Evolutionary conservation across 176 grass and related monocot genomes (phyloP), one percentile per base, ranked within the genome.

Genomic region (Aegilops tauschii): DNA sequence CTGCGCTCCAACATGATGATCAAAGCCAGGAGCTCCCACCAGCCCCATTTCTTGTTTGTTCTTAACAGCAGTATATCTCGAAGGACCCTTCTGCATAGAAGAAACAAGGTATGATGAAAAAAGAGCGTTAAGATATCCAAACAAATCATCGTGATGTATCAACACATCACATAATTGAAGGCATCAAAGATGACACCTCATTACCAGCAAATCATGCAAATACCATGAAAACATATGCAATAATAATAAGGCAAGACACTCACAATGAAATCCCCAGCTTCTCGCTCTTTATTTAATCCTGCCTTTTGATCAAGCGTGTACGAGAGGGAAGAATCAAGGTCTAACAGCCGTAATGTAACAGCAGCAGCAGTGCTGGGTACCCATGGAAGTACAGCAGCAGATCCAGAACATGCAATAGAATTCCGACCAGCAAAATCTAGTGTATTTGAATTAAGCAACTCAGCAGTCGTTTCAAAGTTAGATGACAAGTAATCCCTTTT

Each of bases 311-410:
- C 71, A 27, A 79, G n/a, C 29, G 76, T 89, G 80, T 96, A 99
- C 65, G 86, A 96, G 32, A 99, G 77, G 39, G 93, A 87, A 65
- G 85, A 86, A 90, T 96, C 92, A 79, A 99, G 80, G 44, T 96
- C 90, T 50, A 96, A 88, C 44, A 96, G 77, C 86, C 97, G 92
- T 79, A 99, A 85, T 0, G 90, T 83, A 68, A 99, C 90, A 88
- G 97, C 97, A 81, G 94, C 88, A 29, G 77, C 58, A 37, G 92
- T 96, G 37, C 78, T 82, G 69, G 97, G 94, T 76, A 99, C 82
- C 90, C 93, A 99, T 82, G 97, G 97, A 88, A 99, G 86, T 81
- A 92, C 89, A 82, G 70, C 35, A 86, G 79, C 79, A 69, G 81
- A 94, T 89, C 65, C 93, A 73, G 82, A 84, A 47, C 12, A 12